Conservation (phyloP, 2,329 filamentous ascomycete genomes). For the Diplodia corticola region DNA sequence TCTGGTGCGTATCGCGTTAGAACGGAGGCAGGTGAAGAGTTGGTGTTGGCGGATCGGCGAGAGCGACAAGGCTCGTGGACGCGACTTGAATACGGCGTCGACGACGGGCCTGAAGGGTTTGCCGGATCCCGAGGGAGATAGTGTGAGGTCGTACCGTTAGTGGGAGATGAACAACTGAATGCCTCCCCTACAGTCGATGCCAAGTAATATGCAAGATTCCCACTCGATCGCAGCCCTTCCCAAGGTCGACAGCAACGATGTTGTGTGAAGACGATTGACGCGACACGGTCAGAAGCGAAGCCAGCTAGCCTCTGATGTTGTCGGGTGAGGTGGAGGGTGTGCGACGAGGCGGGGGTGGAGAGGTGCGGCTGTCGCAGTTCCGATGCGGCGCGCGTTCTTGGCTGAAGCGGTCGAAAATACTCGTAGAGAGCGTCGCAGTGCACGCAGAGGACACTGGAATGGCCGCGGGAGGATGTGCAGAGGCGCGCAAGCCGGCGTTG, state of each 20-base stretch:
- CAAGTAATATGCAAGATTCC: conserved; percentile 28
- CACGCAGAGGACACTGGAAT: not conserved
- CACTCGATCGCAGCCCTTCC: conserved; percentile 27
- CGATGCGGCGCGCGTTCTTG: not conserved
- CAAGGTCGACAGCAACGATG: conserved; percentile 29
- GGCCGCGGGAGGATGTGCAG: not conserved
- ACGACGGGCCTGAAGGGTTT: conserved; percentile 10
- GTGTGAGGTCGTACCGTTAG: conserved; percentile 54
- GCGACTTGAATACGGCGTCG: conserved; percentile 9
- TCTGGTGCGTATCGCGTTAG: conserved; percentile 14
- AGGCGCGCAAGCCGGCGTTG: conserved; percentile 2
- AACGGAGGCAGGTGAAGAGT: not conserved
- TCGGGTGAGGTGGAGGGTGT: not conserved
- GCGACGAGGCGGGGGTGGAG: not conserved
- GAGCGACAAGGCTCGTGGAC: not conserved
- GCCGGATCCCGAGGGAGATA: conserved; percentile 23
- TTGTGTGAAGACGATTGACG: conserved; percentile 23
- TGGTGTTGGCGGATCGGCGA: conserved; percentile 10
- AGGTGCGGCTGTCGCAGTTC: conserved; percentile 3
- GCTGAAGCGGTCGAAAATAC: not conserved
- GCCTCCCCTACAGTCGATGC: conserved; percentile 75
- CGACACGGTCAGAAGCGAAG: conserved; percentile 40
- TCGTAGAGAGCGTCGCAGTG: conserved; percentile 20
- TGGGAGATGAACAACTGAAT: conserved; percentile 98
- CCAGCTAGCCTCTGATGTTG: conserved; percentile 44